A percentile compares a stretch with the other conserved stretches of the same genome.
phyloP scores from a whole-genome alignment of 1,284 basidiomycete species.

The Trichosporon sp. region DNA sequence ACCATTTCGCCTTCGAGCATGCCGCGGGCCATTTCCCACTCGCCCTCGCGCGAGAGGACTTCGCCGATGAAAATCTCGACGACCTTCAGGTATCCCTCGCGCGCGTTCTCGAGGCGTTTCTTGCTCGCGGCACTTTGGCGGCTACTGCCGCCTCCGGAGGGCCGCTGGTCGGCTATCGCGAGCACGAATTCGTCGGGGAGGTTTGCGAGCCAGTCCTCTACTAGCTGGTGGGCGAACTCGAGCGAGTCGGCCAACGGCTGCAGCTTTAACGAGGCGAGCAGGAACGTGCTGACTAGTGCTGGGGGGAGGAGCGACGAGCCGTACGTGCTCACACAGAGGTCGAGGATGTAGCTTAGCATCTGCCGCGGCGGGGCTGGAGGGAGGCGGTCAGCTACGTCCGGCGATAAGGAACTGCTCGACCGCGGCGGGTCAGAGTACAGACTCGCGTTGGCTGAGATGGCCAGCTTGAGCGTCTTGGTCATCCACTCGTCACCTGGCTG shows the following conservation, averaged over 20 bases:
- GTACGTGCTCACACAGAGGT: slow-evolving; percentile 20
- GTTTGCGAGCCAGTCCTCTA: slow-evolving; percentile 35
- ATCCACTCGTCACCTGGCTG: slow-evolving; percentile 28
- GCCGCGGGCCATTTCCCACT: slow-evolving; percentile 44
- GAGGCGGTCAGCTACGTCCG: slow-evolving; percentile 19
- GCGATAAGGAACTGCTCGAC: not conserved
- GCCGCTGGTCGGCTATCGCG: slow-evolving; percentile 21
- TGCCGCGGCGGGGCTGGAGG: slow-evolving; percentile 28
- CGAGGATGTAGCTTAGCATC: slow-evolving; percentile 25
- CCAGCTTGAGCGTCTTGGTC: slow-evolving; percentile 40
- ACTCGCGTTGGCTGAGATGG: slow-evolving; percentile 32
- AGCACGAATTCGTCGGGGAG: slow-evolving; percentile 33
- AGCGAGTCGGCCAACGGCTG: slow-evolving; percentile 26
- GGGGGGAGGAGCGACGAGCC: slow-evolving; percentile 30
- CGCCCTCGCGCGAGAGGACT: slow-evolving; percentile 38
- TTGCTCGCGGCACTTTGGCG: slow-evolving; percentile 18
- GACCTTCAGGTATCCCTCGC: slow-evolving; percentile 43
- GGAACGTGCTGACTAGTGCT: slow-evolving; percentile 34
- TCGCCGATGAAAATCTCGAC: slow-evolving; percentile 44
- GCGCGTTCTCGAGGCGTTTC: slow-evolving; percentile 29
- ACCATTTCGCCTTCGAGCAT: slow-evolving; percentile 41
- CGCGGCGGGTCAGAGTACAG: slow-evolving; percentile 40
- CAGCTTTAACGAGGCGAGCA: slow-evolving; percentile 39
- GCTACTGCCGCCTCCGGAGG: not conserved
- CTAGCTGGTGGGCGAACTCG: slow-evolving; percentile 29